phyloP scores from a whole-genome alignment of 73 alveolate species.

The Tetrahymena elliotti region DNA sequence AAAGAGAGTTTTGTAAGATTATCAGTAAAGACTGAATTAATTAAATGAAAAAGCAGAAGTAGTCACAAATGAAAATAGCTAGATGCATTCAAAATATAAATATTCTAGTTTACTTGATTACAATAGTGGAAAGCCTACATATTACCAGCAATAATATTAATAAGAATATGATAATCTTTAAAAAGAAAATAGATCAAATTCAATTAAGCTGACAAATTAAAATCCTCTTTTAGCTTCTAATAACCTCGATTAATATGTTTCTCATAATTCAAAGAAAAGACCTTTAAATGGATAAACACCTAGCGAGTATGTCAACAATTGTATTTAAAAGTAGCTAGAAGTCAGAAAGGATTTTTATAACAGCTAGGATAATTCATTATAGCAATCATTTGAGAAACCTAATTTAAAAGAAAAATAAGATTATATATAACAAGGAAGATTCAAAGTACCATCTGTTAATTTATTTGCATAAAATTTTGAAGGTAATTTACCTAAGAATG shows the following conservation, averaged over 20 bases:
- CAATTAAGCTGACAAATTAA: not conserved
- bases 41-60: not conserved
- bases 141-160: not conserved
- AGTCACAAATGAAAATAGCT: not conserved
- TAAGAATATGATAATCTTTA: not conserved
- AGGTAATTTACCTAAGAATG: not conserved
- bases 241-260: not conserved
- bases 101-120: not conserved
- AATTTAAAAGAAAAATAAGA: not conserved
- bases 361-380: not conserved
- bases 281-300: not conserved
- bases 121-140: not conserved
- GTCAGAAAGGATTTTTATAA: not conserved
- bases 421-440: not conserved
- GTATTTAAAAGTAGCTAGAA: not conserved
- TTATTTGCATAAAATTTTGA: not conserved
- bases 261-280: not conserved
- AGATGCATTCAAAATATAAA: not conserved
- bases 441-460: not conserved
- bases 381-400: not conserved
- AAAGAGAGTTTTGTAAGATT: not conserved
- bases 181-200: not conserved
- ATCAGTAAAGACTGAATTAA: not conserved
- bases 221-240: not conserved
- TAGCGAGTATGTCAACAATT: not conserved